Evolutionary conservation across 2,329 filamentous ascomycete species (phyloP), one percentile per base, ranked within the genome.

Genomic region (Pleurostoma richardsiae): DNA sequence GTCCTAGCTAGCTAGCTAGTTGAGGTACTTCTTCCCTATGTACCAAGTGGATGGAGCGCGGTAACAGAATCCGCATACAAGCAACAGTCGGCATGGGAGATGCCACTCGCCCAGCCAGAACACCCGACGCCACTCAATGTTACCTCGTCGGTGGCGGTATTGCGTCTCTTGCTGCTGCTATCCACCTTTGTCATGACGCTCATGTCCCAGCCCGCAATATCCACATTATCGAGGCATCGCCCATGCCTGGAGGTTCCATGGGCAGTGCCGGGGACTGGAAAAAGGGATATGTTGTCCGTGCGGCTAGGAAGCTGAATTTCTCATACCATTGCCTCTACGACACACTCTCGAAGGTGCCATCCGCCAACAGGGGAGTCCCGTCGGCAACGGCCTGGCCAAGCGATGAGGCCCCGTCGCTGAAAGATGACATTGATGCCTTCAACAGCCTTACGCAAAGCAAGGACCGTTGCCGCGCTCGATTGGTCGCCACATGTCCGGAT

Each of bases 131-230:
- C 11, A 58, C 54, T 4, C 54, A 61, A 39, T 59, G 52, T 7
- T 63, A 59, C 33, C 56, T 61, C 29, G 53, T 63, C n/a, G 59
- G 60, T 11, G 57, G 57, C 29, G 60, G 60, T 29, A 59, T 61
- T 48, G 60, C 57, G 4, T 61, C 59, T 29, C 55, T 63, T 29
- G 54, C 57, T 5, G 58, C 60, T 3, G 59, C 59, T 5, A 55
- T 57, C 11, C 56, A 59, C 31, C 56, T 62, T 27, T 52, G 58
- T 44, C 52, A 61, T 30, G 59, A 63, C 55, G 59, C 57, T 6
- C 51, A 56, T 27, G 56, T 63, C 5, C 58, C 58, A 4, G 49
- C 56, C 2, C 40, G 47, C 8, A 55, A 61, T 31, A 59, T 61
- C 44, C 59, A 60, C 45, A 57, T 62, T 45, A 43, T 62, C n/a